Base-by-base conservation (phyloP, 2,329 filamentous ascomycete species). In the Alternaria arbusti region DNA sequence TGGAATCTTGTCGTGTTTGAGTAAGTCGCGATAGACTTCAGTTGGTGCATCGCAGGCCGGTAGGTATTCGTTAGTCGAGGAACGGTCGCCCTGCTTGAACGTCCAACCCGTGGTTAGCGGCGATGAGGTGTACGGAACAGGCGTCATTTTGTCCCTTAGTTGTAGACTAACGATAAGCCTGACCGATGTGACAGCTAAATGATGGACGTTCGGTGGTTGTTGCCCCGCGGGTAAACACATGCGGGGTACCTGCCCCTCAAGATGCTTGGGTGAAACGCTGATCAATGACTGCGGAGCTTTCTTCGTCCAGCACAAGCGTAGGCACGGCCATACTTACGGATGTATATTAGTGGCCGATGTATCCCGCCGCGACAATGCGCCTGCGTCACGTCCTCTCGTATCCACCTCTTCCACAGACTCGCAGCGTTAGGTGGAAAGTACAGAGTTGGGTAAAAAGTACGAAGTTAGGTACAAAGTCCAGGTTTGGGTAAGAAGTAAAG, bases 1-100 rank as follows among this genome's bases (percentile, higher is more conserved):
- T 8, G 79, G 76, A 32, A 85, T 85, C 79, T 78, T 81, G 52
- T 78, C 75, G 65, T 84, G 78, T 59, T 80, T 79, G n/a, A 84
- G 76, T 32, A 84, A 74, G 60, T 84, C 83, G 44, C 83, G 74
- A 66, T 84, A 81, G 12, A 84, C 75, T 67, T 83, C 84, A 1
- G 83, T 84, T 2, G 83, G 83, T 5, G 84, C 79, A 51, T 72
- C 72, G 32, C 79, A 75, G 17, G 82, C 82, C 5, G 82, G 75
- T 20, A 83, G 69, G 79, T 81, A 84, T 13, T 71, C 70, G 51
- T 74, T 65, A 22, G 80, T 73, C 8, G 78, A 73, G 3, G 70
- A 65, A 52, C 81, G 77, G 60, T 80, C 77, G n/a, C 80, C 79
- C 68, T 83, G 80, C 74, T 82, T 84, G 77, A 85, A 83, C 17